Conservation (phyloP, 2,329 filamentous ascomycete species). For the Pseudohalonectria lignicola region DNA sequence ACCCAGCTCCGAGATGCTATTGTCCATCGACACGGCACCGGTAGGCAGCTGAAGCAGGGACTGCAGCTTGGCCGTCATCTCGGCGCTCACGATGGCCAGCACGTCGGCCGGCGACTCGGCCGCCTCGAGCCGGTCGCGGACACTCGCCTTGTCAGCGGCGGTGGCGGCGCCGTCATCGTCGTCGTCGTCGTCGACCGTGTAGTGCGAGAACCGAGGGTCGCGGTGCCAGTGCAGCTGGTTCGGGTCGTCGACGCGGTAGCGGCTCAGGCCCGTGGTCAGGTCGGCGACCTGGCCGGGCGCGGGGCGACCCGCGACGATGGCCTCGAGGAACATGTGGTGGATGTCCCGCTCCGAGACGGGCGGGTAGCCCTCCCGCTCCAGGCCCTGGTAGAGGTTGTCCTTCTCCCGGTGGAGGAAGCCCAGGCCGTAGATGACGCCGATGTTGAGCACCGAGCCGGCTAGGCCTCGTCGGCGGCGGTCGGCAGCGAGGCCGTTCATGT, state of each 20-base stretch:
- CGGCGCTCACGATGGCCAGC: slow-evolving; percentile 13
- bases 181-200: slow-evolving; percentile 11
- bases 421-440: slow-evolving; percentile 32
- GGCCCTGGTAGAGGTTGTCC: slow-evolving; percentile 23
- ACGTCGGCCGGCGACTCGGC: slow-evolving; percentile 12
- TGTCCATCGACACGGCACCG: slow-evolving; percentile 16
- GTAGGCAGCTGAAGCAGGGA: slow-evolving; percentile 18
- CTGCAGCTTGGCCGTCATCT: slow-evolving; percentile 17
- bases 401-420: slow-evolving; percentile 30
- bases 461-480: slow-evolving; percentile 21
- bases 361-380: slow-evolving; percentile 31
- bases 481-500: slow-evolving; percentile 31
- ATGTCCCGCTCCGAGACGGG: slow-evolving; percentile 38
- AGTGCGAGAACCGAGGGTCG: slow-evolving; percentile 31
- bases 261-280: slow-evolving; percentile 27
- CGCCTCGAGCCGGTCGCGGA: slow-evolving; percentile 15
- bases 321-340: slow-evolving; percentile 40
- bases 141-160: slow-evolving; percentile 3
- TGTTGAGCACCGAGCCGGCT: slow-evolving; percentile 27
- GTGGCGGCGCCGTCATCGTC: neutral
- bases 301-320: slow-evolving; percentile 29
- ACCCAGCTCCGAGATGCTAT: slow-evolving; percentile 24
- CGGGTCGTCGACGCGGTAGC: slow-evolving; percentile 19
- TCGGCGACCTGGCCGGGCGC: slow-evolving; percentile 15
- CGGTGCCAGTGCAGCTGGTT: slow-evolving; percentile 27